phyloP scores from a whole-genome alignment of 371 early-diverging fungal species.

The Catenaria anguillulae region DNA sequence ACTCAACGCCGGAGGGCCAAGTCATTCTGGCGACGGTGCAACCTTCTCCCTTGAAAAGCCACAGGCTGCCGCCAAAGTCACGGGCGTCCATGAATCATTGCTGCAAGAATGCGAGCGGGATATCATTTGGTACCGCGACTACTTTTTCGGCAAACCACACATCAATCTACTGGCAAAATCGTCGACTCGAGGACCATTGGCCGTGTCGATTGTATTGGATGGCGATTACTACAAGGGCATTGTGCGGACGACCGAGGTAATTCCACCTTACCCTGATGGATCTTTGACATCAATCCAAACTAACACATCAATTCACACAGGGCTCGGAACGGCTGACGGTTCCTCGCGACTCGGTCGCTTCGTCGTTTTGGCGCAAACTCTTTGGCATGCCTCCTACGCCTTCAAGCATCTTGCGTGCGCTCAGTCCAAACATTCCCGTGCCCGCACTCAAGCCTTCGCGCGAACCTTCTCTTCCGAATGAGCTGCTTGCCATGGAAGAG shows the following conservation, averaged over 20 bases:
- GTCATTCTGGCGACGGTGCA: conserved; percentile 10
- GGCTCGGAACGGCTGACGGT: conserved; percentile 30
- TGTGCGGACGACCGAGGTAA: not conserved
- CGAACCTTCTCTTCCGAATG: conserved; percentile 25
- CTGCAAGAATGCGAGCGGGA: conserved; percentile 40
- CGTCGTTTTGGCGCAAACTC: conserved; percentile 19
- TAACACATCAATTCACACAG: conserved; percentile 6
- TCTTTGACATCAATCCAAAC: too few relatives aligned
- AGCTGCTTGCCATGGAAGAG: conserved; percentile 33
- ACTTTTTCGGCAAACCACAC: conserved; percentile 39
- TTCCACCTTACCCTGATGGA: too few relatives aligned
- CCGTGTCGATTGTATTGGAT: conserved; percentile 31
- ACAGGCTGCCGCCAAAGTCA: conserved; percentile 25
- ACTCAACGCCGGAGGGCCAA: not conserved
- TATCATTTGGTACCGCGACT: conserved; percentile 35
- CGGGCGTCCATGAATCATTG: conserved; percentile 36
- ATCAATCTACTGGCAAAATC: conserved; percentile 28
- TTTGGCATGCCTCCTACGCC: conserved; percentile 27
- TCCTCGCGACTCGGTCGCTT: conserved; percentile 14
- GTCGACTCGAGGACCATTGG: conserved; percentile 31
- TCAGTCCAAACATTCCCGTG: conserved; percentile 34
- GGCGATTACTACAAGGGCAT: conserved; percentile 5
- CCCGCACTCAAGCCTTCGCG: conserved; percentile 17
- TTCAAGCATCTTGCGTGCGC: conserved; percentile 27
- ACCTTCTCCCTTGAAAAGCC: conserved; percentile 23